Conservation (phyloP, 164 flowering plant genomes). For the Magnolia changhungtana region DNA sequence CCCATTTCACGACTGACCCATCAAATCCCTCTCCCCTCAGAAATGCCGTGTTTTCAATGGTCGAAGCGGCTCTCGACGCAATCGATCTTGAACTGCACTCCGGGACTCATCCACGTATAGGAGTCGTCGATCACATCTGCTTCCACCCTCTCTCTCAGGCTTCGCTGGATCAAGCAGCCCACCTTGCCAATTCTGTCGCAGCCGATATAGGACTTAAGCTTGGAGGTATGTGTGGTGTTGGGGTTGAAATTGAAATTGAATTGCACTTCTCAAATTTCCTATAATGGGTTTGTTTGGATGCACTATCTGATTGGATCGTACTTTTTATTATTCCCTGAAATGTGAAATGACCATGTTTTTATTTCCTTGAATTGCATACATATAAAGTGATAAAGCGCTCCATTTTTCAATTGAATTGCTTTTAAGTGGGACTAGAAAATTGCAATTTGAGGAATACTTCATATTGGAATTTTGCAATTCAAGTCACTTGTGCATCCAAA, state of each 20-base stretch:
- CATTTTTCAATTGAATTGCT: too few species aligned
- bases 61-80: slow-evolving; percentile 51
- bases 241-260: not conserved
- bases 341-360: not conserved
- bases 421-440: too few species aligned
- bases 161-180: slow-evolving; percentile 60
- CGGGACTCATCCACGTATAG: slow-evolving; percentile 75
- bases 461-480: too few species aligned
- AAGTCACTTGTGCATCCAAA: too few species aligned
- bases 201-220: slow-evolving; percentile 54
- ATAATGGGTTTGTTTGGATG: not conserved
- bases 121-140: slow-evolving; percentile 67
- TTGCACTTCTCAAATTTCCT: not conserved
- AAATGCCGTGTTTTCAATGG: slow-evolving; percentile 52
- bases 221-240: slow-evolving; percentile 40
- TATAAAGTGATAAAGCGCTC: not conserved
- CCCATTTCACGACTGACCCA: slow-evolving; percentile 35
- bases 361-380: not conserved
- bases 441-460: too few species aligned
- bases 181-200: slow-evolving; percentile 61
- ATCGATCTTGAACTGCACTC: slow-evolving; percentile 55
- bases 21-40: slow-evolving; percentile 43
- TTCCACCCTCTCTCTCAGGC: slow-evolving; percentile 69
- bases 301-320: not conserved
- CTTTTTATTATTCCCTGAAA: too few species aligned